Conservation (phyloP, 495 filamentous ascomycete species). For the Annulohypoxylon moriforme region DNA sequence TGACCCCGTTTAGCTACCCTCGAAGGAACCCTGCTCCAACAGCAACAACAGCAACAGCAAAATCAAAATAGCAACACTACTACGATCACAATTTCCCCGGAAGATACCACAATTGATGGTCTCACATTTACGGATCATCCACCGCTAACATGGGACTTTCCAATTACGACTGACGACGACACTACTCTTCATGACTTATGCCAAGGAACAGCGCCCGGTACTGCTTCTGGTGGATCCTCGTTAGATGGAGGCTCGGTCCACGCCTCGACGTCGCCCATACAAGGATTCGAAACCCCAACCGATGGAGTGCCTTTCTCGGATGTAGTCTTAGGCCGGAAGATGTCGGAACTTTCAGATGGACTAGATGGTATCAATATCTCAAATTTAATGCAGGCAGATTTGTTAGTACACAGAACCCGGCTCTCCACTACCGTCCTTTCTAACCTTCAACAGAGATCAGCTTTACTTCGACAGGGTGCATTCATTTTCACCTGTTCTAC, state of each 20-base stretch:
- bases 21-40: slow-evolving; percentile 39
- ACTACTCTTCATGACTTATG: slow-evolving; percentile 31
- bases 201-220: slow-evolving; percentile 24
- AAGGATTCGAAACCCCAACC: slow-evolving; percentile 36
- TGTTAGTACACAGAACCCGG: slow-evolving; percentile 21
- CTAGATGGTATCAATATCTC: slow-evolving; percentile 41
- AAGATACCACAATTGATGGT: slow-evolving; percentile 27
- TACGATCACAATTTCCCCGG: slow-evolving; percentile 22
- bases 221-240: slow-evolving; percentile 29
- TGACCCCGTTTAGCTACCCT: slow-evolving; percentile 30
- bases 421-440: background rate
- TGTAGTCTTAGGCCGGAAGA: slow-evolving; percentile 18
- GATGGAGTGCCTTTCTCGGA: slow-evolving; percentile 31
- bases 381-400: slow-evolving; percentile 42
- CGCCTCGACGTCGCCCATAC: slow-evolving; percentile 40
- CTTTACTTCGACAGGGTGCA: slow-evolving; percentile 71
- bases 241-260: slow-evolving; percentile 40
- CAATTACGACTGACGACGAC: slow-evolving; percentile 28
- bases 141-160: slow-evolving; percentile 40
- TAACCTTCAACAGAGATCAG: slow-evolving; percentile 59
- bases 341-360: slow-evolving; percentile 30
- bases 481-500: slow-evolving; percentile 63
- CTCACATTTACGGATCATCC: slow-evolving; percentile 30
- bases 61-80: slow-evolving; percentile 9
- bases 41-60: slow-evolving; percentile 33